Evolutionary conservation across 169 alveolate genomes (phyloP).

Genomic region (Amoebophrya sp.): DNA sequence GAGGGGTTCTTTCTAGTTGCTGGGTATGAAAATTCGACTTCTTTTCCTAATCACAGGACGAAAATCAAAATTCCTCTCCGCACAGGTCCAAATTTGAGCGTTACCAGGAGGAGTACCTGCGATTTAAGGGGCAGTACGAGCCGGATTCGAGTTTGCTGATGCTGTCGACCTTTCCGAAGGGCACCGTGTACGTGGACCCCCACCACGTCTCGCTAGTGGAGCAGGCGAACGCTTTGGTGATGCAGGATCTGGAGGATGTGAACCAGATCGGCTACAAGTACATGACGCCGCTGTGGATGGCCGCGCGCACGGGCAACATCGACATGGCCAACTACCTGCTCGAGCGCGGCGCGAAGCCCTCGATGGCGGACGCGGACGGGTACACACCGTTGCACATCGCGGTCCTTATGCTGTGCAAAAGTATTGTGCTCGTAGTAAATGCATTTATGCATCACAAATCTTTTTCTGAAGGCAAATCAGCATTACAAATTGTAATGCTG

Average conservation of each 20-base stretch:
- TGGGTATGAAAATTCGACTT: no score
- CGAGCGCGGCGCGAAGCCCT: not conserved
- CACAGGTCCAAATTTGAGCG: not conserved
- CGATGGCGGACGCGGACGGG: not conserved
- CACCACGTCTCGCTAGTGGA: not conserved
- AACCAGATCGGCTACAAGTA: not conserved
- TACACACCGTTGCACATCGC: not conserved
- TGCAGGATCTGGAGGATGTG: not conserved
- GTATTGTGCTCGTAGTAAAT: no score
- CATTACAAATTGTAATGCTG: no score
- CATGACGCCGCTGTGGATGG: not conserved
- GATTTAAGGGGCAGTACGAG: not conserved
- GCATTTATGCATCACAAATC: no score
- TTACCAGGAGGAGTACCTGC: not conserved
- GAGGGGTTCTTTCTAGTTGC: no score
- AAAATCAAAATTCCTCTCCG: no score
- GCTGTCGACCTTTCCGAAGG: not conserved
- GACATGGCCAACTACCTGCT: not conserved
- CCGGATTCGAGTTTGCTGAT: not conserved
- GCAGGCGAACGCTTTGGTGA: not conserved
- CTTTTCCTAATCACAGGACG: no score
- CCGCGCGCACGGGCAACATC: not conserved
- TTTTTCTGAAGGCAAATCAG: no score
- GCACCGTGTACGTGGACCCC: not conserved
- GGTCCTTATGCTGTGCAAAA: no score